Base-by-base conservation (phyloP, 306 rosid genomes). In the Myrica gale region DNA sequence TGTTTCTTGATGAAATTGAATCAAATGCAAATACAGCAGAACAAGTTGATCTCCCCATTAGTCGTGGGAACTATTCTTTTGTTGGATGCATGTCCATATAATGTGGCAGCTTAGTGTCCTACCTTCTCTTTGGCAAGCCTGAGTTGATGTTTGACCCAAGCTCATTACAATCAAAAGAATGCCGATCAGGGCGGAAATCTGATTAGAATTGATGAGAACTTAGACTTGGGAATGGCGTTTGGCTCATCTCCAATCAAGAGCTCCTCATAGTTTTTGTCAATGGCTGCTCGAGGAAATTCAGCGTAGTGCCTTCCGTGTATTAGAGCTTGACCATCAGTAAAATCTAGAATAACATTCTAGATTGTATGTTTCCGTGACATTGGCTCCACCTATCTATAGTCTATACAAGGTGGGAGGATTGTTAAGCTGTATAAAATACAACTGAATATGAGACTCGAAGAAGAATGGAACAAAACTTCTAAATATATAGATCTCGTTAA, bases 211-310 rank as follows among this genome's bases (percentile, higher is more conserved):
- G 83, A 39, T 81, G 78, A 60, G 78, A 79, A 9, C 23, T 46
- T 0, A 53, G 73, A 11, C 68, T 81, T 2, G 89, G 96, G 44
- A 85, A 90, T 0, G 75, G 77, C 13, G 57, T 65, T 56, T 19
- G 51, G 74, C 87, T 86, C 70, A 88, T n/a, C 71, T 80, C 60
- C 0, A 50, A n/a, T 79, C 65, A 85, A 32, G 26, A 88, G 76
- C 70, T 80, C 81, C 47, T 44, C 43, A 1, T 77, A 90, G 76
- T 78, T 85, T 60, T 74, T 65, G 70, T 85, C 88, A 65, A 88
- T 85, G 17, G 74, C 76, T 23, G 88, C 89, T 0, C 74, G 80
- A 69, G 87, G 85, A 60, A 88, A 86, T 68, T 76, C 80, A 69
- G 85, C 57, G 69, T 20, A 77, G 39, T 56, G 62, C 37, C 13